phyloP scores from a whole-genome alignment of 176 grass and related monocot species.

The Oryza punctata region DNA sequence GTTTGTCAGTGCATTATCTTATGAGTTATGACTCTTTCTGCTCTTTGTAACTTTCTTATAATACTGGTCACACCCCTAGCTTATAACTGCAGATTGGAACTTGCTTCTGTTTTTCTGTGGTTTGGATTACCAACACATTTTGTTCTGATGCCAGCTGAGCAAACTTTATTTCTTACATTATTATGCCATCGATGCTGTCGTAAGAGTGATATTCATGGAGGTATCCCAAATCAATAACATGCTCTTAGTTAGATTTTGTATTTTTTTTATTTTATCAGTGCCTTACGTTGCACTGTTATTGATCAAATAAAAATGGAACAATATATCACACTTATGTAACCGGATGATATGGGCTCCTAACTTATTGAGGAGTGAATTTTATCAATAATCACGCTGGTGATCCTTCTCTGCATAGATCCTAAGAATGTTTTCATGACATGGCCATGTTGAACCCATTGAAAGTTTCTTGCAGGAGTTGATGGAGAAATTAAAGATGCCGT shows the following conservation, averaged over 20 bases:
- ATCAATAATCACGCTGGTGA: background rate
- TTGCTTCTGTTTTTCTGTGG: background rate
- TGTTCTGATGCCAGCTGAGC: background rate
- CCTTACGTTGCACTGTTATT: background rate
- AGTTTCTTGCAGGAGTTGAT: constrained; percentile 72
- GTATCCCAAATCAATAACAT: background rate
- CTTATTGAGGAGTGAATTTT: background rate
- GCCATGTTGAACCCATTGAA: background rate
- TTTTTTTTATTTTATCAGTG: background rate
- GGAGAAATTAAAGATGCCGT: constrained; percentile 84
- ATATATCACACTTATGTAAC: background rate
- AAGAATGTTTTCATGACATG: background rate
- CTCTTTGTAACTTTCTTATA: background rate
- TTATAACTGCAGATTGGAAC: background rate
- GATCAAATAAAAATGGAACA: background rate
- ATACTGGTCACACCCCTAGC: background rate
- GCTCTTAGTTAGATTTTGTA: constrained; percentile 5
- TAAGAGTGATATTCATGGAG: constrained; percentile 1
- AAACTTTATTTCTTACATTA: background rate
- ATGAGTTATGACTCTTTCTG: background rate
- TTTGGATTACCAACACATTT: constrained; percentile 1
- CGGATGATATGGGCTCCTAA: background rate
- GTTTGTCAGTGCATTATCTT: background rate
- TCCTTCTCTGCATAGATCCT: constrained; percentile 11
- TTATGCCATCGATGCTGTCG: background rate